Percentiles rank a stretch among this genome's conserved stretches.
phyloP scores from a whole-genome alignment of 2,329 filamentous ascomycete species.

The Plenodomus biglobosus region DNA sequence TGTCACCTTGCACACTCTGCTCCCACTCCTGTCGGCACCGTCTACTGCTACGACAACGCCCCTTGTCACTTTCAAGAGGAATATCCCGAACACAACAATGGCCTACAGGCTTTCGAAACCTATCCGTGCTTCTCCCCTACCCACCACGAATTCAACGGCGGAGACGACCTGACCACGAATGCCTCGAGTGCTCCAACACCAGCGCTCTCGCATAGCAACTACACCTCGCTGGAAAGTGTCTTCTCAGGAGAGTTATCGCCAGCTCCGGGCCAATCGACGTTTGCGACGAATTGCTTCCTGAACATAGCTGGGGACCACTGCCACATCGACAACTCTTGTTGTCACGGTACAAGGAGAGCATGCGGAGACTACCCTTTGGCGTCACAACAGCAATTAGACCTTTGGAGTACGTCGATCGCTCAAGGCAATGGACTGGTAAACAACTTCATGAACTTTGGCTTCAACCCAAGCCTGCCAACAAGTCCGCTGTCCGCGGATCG shows the following conservation, averaged over 20 bases:
- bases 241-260: slow-evolving; percentile 34
- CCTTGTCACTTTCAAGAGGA: slow-evolving; percentile 40
- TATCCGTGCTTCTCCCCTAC: slow-evolving; percentile 36
- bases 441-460: slow-evolving; percentile 29
- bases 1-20: slow-evolving; percentile 40
- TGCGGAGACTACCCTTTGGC: slow-evolving; percentile 33
- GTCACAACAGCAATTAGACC: slow-evolving; percentile 27
- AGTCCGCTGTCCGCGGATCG: slow-evolving; percentile 22
- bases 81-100: slow-evolving; percentile 23
- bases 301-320: slow-evolving; percentile 38
- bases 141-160: slow-evolving; percentile 17
- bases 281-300: slow-evolving; percentile 29
- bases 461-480: slow-evolving; percentile 23
- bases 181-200: slow-evolving; percentile 34
- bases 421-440: slow-evolving; percentile 31
- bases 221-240: slow-evolving; percentile 34
- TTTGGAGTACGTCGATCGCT: slow-evolving; percentile 32
- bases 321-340: slow-evolving; percentile 41
- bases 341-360: slow-evolving; percentile 32
- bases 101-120: slow-evolving; percentile 29
- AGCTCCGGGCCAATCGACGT: slow-evolving; percentile 16
- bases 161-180: slow-evolving; percentile 23
- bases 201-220: slow-evolving; percentile 36
- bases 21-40: slow-evolving; percentile 32
- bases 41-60: slow-evolving; percentile 39